phyloP scores from a whole-genome alignment of 2,329 filamentous ascomycete genomes.

The Hypoxylon sp. region DNA sequence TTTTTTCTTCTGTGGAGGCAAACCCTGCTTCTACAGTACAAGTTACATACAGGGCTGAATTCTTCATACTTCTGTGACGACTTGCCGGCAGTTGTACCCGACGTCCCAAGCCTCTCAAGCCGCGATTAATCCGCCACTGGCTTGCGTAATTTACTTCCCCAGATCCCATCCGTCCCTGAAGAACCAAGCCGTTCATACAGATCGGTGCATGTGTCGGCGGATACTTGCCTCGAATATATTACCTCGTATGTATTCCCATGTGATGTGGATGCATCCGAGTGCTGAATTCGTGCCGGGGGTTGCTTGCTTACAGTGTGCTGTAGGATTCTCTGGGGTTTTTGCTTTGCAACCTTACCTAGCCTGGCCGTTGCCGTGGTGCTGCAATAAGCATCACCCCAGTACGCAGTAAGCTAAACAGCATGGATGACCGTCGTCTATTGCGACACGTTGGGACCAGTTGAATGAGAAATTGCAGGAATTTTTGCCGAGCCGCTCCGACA shows the following conservation, averaged over 20 bases:
- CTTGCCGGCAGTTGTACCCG: constrained; percentile 34
- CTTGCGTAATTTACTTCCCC: constrained; percentile 35
- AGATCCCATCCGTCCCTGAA: constrained; percentile 29
- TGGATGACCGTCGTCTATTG: constrained; percentile 33
- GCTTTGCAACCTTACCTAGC: constrained; percentile 24
- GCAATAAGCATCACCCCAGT: constrained; percentile 42
- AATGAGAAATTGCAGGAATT: constrained; percentile 36
- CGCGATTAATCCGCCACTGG: constrained; percentile 15
- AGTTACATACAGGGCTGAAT: constrained; percentile 24
- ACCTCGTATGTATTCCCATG: constrained; percentile 13
- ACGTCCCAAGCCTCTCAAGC: constrained; percentile 26
- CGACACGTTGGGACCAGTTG: constrained; percentile 32
- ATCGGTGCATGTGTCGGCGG: constrained; percentile 21
- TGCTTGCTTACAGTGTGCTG: constrained; percentile 29
- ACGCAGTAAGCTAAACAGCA: constrained; percentile 26
- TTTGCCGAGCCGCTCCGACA: constrained; percentile 23
- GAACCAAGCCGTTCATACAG: constrained; percentile 22
- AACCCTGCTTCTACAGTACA: constrained; percentile 17
- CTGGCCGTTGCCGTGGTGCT: constrained; percentile 38
- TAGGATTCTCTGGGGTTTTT: constrained; percentile 37
- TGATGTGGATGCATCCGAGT: constrained; percentile 24
- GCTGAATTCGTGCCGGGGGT: constrained; percentile 7
- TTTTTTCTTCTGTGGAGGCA: constrained; percentile 5
- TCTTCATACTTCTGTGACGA: constrained; percentile 15
- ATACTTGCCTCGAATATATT: constrained; percentile 35